Conservation (phyloP, 2,329 filamentous ascomycete genomes). For the Apiospora kogelbergensis region DNA sequence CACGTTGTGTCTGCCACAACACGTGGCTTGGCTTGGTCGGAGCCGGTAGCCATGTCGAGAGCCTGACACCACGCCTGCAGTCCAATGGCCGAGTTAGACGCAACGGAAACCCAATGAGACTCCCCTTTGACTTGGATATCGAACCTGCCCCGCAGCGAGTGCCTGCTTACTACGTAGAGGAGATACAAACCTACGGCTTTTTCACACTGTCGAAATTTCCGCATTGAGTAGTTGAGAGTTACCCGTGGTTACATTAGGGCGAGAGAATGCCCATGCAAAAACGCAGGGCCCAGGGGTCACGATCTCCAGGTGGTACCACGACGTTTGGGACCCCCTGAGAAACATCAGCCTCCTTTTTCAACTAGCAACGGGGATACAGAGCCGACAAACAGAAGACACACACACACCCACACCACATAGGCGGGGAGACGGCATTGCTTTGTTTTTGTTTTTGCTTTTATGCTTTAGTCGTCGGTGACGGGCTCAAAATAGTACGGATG, state of each 20-base stretch:
- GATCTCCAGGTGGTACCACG: neutral
- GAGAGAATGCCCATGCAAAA: neutral
- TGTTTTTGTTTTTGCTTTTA: neutral
- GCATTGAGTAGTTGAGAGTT: neutral
- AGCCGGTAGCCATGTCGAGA: neutral
- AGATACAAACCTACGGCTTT: neutral
- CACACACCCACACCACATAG: neutral
- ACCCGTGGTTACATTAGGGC: neutral
- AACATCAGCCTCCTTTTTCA: constrained; percentile 1
- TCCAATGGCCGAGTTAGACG: neutral
- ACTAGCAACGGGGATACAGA: neutral
- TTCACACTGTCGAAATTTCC: neutral
- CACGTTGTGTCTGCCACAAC: neutral
- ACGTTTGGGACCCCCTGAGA: neutral
- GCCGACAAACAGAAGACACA: neutral
- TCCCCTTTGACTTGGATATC: neutral
- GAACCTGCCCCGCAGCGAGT: neutral
- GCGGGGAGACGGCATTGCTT: neutral
- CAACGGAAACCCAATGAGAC: neutral
- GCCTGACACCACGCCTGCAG: neutral
- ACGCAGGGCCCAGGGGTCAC: neutral
- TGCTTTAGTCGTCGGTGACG: neutral
- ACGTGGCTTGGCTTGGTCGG: neutral
- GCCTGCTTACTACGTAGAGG: neutral
- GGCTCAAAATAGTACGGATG: neutral